phyloP scores from a whole-genome alignment of 306 rosid genomes.

The Ammopiptanthus mongolicus region DNA sequence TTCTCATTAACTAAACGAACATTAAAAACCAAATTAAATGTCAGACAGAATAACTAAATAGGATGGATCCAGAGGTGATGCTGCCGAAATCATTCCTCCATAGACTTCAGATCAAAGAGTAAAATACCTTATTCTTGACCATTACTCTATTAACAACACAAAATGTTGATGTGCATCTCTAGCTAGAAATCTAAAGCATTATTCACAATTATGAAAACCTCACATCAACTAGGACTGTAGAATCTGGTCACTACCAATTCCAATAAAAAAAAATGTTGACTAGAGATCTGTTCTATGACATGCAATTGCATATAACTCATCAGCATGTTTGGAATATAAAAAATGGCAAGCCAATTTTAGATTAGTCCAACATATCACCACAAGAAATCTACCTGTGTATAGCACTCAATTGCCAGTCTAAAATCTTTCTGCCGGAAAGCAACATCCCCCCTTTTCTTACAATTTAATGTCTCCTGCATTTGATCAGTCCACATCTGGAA shows the following conservation, averaged over 20 bases:
- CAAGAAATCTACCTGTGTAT: slow-evolving; percentile 54
- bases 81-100: neutral
- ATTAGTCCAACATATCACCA: neutral
- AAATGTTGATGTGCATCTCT: neutral
- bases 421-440: slow-evolving; percentile 66
- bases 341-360: neutral
- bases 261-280: neutral
- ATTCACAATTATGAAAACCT: neutral
- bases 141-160: neutral
- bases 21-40: neutral
- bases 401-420: slow-evolving; percentile 57
- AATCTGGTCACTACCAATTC: neutral
- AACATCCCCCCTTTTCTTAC: slow-evolving; percentile 66
- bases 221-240: neutral
- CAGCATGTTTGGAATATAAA: neutral
- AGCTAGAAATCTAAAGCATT: neutral
- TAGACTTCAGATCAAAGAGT: neutral
- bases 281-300: neutral
- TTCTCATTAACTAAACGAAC: neutral
- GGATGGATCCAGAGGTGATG: neutral
- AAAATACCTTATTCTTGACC: neutral
- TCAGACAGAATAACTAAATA: neutral
- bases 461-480: slow-evolving; percentile 80
- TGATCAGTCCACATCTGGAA: slow-evolving; percentile 86
- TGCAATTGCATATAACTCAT: neutral